A percentile compares a stretch with the other conserved stretches of the same genome.
These are phyloP conservation scores for Pleoardoris graminearum DNA, from an alignment of 2,329 filamentous ascomycete species.

Conservation along the genomic window DNA sequence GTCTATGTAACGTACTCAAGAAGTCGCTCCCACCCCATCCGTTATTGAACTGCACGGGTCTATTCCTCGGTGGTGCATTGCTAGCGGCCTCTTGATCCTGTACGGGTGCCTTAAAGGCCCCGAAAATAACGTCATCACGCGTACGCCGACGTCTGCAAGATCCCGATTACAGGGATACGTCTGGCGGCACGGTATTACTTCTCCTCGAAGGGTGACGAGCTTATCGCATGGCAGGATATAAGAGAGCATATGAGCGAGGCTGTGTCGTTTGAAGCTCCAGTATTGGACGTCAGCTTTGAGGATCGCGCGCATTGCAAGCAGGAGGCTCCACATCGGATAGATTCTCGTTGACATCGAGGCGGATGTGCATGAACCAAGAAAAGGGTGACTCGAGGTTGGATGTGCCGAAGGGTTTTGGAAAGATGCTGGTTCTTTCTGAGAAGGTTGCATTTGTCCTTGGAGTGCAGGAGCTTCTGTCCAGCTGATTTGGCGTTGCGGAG, in stretches of 20 bases:
- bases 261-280: slow-evolving; percentile 50
- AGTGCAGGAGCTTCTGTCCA: not conserved
- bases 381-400: not conserved
- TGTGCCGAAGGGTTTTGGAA: not conserved
- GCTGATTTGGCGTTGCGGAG: too few relatives aligned
- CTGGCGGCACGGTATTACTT: slow-evolving; percentile 56
- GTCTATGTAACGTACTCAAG: slow-evolving; percentile 26
- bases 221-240: slow-evolving; percentile 60
- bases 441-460: not conserved
- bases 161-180: slow-evolving; percentile 18
- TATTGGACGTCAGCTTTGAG: slow-evolving; percentile 57
- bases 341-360: slow-evolving; percentile 51
- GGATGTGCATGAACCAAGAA: slow-evolving; percentile 4
- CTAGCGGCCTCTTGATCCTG: slow-evolving; percentile 22
- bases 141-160: slow-evolving; percentile 6
- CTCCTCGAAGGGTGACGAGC: slow-evolving; percentile 60
- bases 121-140: slow-evolving; percentile 23
- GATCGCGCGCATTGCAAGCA: slow-evolving; percentile 63
- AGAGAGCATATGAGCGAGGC: slow-evolving; percentile 55
- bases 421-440: not conserved
- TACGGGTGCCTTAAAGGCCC: slow-evolving; percentile 23
- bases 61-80: slow-evolving; percentile 17
- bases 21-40: slow-evolving; percentile 26
- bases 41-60: slow-evolving; percentile 19
- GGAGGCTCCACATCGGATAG: slow-evolving; percentile 57